Conservation (phyloP, 495 filamentous ascomycete genomes). For the Xylaria flabelliformis region DNA sequence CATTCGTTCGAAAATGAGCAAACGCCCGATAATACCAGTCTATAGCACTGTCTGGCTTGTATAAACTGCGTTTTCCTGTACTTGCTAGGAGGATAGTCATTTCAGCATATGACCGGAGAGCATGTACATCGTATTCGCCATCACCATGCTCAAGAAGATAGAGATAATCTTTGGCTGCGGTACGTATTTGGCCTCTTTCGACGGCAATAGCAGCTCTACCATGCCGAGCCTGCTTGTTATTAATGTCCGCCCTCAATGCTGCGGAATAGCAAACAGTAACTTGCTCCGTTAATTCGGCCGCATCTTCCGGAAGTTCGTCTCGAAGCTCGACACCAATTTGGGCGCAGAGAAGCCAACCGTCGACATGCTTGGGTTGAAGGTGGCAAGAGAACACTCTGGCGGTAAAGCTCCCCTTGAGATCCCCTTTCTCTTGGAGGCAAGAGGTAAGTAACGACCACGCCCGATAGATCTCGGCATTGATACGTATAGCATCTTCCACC, state of each 20-base stretch:
- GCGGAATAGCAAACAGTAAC: constrained; percentile 72
- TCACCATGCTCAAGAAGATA: constrained; percentile 32
- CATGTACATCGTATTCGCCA: constrained; percentile 34
- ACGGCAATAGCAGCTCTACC: constrained; percentile 65
- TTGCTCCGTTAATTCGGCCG: constrained; percentile 56
- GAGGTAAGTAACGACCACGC: constrained; percentile 79
- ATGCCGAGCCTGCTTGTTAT: constrained; percentile 63
- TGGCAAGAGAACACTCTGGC: constrained; percentile 76
- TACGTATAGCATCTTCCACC: constrained; percentile 72
- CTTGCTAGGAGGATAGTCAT: constrained; percentile 36
- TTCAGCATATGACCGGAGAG: constrained; percentile 38
- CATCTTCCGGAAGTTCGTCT: constrained; percentile 61
- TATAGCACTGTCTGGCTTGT: constrained; percentile 56
- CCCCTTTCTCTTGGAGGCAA: constrained; percentile 70
- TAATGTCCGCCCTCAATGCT: constrained; percentile 67
- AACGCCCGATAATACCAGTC: constrained; percentile 68
- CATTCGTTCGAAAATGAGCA: constrained; percentile 49
- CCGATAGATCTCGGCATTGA: constrained; percentile 82
- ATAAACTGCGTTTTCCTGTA: constrained; percentile 29
- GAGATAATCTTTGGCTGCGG: constrained; percentile 38
- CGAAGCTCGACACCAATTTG: constrained; percentile 61
- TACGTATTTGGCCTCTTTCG: constrained; percentile 55
- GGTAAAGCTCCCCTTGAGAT: constrained; percentile 69
- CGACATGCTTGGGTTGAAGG: constrained; percentile 69
- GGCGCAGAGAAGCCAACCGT: constrained; percentile 73